Conservation (phyloP, 495 filamentous ascomycete species). For the Trypethelium eluteriae region DNA sequence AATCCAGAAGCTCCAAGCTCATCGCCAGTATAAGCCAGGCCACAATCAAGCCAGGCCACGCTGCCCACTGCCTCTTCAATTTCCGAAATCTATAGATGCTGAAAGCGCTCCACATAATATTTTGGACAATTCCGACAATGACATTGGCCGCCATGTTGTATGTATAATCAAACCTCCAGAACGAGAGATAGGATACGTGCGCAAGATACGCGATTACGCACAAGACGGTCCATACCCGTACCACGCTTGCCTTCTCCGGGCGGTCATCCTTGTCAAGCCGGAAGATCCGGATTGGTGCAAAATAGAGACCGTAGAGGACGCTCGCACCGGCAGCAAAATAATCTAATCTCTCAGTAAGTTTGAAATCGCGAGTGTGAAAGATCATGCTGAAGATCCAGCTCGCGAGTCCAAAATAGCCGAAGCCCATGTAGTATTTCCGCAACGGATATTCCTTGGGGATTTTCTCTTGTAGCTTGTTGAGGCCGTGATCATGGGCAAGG, state of each 20-base stretch:
- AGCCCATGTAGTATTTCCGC: conserved; percentile 67
- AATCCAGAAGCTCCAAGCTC: conserved; percentile 92
- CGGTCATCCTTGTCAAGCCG: conserved; percentile 61
- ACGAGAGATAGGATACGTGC: conserved; percentile 77
- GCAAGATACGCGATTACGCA: conserved; percentile 63
- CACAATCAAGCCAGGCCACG: conserved; percentile 88
- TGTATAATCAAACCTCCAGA: conserved; percentile 85
- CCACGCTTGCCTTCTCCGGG: conserved; percentile 44
- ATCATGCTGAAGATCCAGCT: conserved; percentile 83
- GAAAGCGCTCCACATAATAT: conserved; percentile 78
- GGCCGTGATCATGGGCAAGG: conserved; percentile 74
- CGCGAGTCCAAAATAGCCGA: conserved; percentile 73
- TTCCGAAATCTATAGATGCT: conserved; percentile 66
- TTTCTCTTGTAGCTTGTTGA: conserved; percentile 56
- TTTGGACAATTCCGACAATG: conserved; percentile 68
- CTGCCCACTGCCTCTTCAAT: conserved; percentile 64
- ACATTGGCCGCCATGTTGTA: conserved; percentile 98
- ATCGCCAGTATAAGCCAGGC: conserved; percentile 88
- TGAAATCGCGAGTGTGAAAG: conserved; percentile 86
- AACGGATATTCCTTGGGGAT: conserved; percentile 69
- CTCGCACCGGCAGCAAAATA: conserved; percentile 91
- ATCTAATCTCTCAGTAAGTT: conserved; percentile 81
- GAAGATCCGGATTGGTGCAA: conserved; percentile 70
- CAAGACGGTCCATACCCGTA: conserved; percentile 64
- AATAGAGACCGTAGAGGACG: conserved; percentile 86